Evolutionary conservation across 2,329 filamentous ascomycete species (phyloP).

Genomic region (Thelonectria olida): DNA sequence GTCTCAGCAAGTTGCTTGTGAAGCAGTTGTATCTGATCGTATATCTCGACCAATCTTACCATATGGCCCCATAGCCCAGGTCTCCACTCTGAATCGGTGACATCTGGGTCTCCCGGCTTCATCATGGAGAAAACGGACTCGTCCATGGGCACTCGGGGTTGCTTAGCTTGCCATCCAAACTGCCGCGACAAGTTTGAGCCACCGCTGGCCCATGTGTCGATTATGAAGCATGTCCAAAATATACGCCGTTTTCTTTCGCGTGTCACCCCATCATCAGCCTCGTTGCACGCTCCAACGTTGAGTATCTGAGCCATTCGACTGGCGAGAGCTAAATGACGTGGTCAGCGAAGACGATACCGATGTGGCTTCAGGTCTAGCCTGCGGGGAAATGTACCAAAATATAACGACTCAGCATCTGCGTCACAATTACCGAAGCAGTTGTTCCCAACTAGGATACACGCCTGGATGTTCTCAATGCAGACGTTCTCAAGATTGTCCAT

Average conservation of each 20-base stretch:
- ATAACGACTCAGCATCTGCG: slow-evolving; percentile 45
- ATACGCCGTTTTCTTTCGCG: slow-evolving; percentile 44
- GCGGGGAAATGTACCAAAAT: slow-evolving; percentile 38
- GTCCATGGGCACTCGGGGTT: slow-evolving; percentile 41
- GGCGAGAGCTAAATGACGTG: slow-evolving; percentile 33
- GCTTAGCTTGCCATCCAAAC: slow-evolving; percentile 30
- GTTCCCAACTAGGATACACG: slow-evolving; percentile 45
- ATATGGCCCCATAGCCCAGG: slow-evolving; percentile 46
- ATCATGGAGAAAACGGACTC: slow-evolving; percentile 38
- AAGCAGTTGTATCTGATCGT: slow-evolving; percentile 44
- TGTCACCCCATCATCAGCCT: slow-evolving; percentile 35
- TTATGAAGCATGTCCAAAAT: slow-evolving; percentile 47
- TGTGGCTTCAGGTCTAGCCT: neutral
- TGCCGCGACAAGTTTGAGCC: slow-evolving; percentile 41
- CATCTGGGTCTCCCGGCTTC: slow-evolving; percentile 33
- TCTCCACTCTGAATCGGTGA: slow-evolving; percentile 29
- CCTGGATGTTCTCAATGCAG: slow-evolving; percentile 46
- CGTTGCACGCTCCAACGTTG: slow-evolving; percentile 31
- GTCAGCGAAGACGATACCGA: neutral
- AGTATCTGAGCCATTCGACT: slow-evolving; percentile 47
- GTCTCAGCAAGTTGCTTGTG: slow-evolving; percentile 41
- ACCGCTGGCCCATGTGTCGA: slow-evolving; percentile 47
- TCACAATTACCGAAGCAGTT: slow-evolving; percentile 42
- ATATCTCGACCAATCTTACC: slow-evolving; percentile 45
- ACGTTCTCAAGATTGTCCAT: slow-evolving; percentile 44